phyloP scores from a whole-genome alignment of 2,329 filamentous ascomycete species.

The Ceratocystiopsis sp. region DNA sequence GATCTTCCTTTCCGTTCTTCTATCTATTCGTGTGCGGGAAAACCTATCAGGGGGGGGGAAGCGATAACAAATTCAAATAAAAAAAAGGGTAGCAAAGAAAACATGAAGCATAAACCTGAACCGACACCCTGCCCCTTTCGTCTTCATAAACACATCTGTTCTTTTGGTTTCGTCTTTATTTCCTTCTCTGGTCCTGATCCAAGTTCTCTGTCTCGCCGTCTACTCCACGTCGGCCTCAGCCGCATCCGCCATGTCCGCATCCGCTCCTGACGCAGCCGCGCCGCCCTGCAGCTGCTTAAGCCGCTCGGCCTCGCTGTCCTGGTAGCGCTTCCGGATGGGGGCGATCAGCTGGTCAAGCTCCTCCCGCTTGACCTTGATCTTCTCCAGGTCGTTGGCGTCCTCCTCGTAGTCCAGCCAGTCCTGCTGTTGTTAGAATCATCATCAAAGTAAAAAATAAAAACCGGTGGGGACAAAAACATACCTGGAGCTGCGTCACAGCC shows the following conservation, averaged over 20 bases:
- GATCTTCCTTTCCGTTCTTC: too few relatives aligned
- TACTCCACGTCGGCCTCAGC: conserved; percentile 31
- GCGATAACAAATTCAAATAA: neutral
- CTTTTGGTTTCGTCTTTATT: neutral
- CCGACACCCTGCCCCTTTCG: neutral
- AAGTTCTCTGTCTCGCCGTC: conserved; percentile 15
- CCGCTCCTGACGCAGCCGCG: conserved; percentile 18
- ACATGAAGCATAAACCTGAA: neutral
- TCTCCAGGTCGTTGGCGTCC: conserved; percentile 53
- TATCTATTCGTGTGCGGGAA: too few relatives aligned
- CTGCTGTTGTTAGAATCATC: conserved; percentile 25
- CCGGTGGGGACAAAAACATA: conserved; percentile 29
- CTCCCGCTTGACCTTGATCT: conserved; percentile 58
- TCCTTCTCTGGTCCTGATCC: too few relatives aligned
- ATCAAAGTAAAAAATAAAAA: conserved; percentile 1
- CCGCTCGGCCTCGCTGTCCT: conserved; percentile 80
- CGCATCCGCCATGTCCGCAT: conserved; percentile 51
- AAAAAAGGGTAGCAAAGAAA: neutral
- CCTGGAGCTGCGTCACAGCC: conserved; percentile 51
- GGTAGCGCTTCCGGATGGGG: conserved; percentile 76
- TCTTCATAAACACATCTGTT: conserved; percentile 2
- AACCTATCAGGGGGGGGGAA: neutral
- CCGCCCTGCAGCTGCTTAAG: conserved; percentile 54
- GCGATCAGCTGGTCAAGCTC: conserved; percentile 84
- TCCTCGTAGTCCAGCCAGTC: conserved; percentile 98